These are phyloP conservation scores for Botrytis squamosa DNA, from an alignment of 2,329 filamentous ascomycete species.

Conservation along the genomic window DNA sequence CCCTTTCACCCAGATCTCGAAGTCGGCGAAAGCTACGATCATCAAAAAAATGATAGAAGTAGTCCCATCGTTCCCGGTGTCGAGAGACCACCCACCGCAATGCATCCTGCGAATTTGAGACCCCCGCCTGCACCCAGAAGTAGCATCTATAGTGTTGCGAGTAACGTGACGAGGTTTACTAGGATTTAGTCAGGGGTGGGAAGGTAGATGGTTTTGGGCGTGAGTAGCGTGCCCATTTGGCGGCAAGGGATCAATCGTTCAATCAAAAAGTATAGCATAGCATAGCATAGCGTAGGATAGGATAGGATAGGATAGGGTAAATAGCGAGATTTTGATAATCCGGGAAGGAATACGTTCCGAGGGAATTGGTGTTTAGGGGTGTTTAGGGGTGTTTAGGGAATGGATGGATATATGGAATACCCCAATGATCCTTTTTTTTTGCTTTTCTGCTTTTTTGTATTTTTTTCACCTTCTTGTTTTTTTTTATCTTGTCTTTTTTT, in stretches of 20 bases:
- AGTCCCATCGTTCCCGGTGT: slow-evolving; percentile 55
- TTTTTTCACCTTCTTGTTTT: not conserved
- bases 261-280: not conserved
- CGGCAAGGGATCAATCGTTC: not conserved
- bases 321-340: not conserved
- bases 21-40: not conserved
- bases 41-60: slow-evolving; percentile 23
- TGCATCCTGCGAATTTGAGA: slow-evolving; percentile 48
- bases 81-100: slow-evolving; percentile 55
- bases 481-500: not conserved
- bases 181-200: not conserved
- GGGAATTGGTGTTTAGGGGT: not conserved
- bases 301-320: not conserved
- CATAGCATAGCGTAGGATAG: not conserved
- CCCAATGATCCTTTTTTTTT: not conserved
- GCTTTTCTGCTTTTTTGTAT: not conserved
- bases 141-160: slow-evolving; percentile 34
- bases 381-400: not conserved
- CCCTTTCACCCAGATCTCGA: slow-evolving; percentile 25
- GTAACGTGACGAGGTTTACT: slow-evolving; percentile 1
- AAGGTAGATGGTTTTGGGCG: not conserved
- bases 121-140: slow-evolving; percentile 50
- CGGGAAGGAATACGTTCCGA: not conserved
- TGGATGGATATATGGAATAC: not conserved
- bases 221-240: not conserved